These are phyloP conservation scores for Ogataea pini DNA, from an alignment of 805 yeast species.

Conservation along the genomic window DNA sequence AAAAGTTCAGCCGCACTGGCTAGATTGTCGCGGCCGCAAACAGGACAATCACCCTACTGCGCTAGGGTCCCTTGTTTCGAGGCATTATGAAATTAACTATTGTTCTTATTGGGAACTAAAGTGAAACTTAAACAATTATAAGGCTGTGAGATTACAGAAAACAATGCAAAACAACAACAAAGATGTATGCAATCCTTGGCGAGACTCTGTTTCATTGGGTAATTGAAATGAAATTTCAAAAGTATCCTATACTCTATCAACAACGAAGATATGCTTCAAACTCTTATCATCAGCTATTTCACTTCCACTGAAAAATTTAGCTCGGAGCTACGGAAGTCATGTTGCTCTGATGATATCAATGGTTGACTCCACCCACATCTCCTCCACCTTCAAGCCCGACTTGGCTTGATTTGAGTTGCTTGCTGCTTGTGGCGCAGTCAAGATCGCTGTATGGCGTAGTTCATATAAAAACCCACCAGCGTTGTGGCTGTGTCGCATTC, in stretches of 20 bases:
- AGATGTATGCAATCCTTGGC: neutral
- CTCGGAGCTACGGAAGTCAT: neutral
- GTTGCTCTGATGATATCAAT: neutral
- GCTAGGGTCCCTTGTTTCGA: constrained; percentile 1
- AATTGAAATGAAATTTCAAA: neutral
- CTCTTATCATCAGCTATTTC: neutral
- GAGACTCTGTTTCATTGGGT: neutral
- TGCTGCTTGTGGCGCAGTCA: neutral
- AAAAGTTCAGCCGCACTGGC: neutral
- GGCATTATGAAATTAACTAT: no score
- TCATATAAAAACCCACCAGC: no score
- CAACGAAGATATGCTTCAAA: no score
- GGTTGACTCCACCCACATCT: neutral
- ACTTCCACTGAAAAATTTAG: neutral
- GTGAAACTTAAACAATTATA: neutral
- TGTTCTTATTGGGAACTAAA: neutral
- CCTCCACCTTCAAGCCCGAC: no score
- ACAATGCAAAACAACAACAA: neutral
- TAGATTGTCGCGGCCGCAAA: no score
- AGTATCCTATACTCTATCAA: no score
- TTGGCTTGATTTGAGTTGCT: neutral
- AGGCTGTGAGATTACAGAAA: neutral
- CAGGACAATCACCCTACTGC: neutral
- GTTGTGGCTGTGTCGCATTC: no score
- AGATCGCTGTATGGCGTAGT: no score